Conservation (phyloP, 768 basidiomycete genomes). For the Amanita pseudoporphyria region DNA sequence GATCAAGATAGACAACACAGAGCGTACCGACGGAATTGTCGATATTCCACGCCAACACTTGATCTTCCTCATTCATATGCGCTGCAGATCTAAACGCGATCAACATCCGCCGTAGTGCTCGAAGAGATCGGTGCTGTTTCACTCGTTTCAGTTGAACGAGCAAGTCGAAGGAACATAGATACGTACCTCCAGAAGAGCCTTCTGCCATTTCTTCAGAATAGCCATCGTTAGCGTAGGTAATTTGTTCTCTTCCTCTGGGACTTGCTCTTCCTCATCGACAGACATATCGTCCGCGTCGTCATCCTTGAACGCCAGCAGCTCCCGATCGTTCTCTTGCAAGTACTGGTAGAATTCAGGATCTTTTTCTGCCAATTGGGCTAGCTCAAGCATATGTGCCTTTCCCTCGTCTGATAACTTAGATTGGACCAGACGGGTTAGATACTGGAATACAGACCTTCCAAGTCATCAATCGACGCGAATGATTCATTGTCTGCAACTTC, state of each 20-base stretch:
- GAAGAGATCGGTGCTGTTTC: conserved; percentile 71
- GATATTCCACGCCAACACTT: conserved; percentile 77
- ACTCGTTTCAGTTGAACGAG: not conserved
- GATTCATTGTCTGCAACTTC: conserved; percentile 43
- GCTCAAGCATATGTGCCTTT: conserved; percentile 63
- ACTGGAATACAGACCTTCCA: conserved; percentile 36
- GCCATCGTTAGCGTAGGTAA: conserved; percentile 57
- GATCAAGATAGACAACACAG: not conserved
- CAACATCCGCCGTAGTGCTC: conserved; percentile 73
- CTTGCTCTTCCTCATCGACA: not conserved
- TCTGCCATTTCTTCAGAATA: conserved; percentile 78
- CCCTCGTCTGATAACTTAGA: conserved; percentile 48
- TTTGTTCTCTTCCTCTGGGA: conserved; percentile 31
- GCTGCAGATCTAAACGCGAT: conserved; percentile 89
- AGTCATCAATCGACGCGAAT: conserved; percentile 70
- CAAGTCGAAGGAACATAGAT: not conserved
- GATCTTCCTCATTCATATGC: conserved; percentile 80
- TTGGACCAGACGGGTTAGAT: not conserved
- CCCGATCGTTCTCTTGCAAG: conserved; percentile 89
- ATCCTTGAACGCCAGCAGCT: conserved; percentile 73
- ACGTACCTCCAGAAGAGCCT: conserved; percentile 71
- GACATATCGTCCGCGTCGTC: conserved; percentile 33
- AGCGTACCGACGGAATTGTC: conserved; percentile 65
- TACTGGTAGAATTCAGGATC: conserved; percentile 99
- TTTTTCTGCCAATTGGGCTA: conserved; percentile 85